phyloP scores from a whole-genome alignment of 331 rosid genomes.

The Ulmus americana region DNA sequence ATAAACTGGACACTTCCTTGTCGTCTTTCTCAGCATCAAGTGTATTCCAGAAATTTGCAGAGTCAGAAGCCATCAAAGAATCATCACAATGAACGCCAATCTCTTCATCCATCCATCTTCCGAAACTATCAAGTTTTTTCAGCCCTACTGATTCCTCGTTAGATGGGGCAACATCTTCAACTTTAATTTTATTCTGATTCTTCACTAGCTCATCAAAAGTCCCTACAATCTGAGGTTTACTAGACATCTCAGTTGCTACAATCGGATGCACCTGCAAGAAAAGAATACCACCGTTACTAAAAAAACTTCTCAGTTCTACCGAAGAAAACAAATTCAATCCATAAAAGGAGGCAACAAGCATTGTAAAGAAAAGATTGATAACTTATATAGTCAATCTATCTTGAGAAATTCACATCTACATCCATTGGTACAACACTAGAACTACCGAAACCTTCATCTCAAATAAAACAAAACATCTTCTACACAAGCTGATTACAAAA shows the following conservation, averaged over 20 bases:
- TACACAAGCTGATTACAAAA: not conserved
- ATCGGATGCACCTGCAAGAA: constrained; percentile 34
- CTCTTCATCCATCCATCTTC: constrained; percentile 79
- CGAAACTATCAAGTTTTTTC: constrained; percentile 67
- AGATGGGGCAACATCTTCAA: constrained; percentile 18
- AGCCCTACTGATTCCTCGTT: constrained; percentile 34
- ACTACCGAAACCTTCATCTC: not conserved
- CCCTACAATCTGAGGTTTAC: constrained; percentile 19
- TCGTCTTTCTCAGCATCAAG: constrained; percentile 50
- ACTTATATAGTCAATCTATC: not conserved
- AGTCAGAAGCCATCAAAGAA: constrained; percentile 68
- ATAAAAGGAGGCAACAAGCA: constrained; percentile 5
- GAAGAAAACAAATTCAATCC: constrained; percentile 16
- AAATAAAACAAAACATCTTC: not conserved
- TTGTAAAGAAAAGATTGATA: not conserved
- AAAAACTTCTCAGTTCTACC: constrained; percentile 5
- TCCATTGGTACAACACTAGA: too few relatives aligned
- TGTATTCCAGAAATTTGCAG: constrained; percentile 57
- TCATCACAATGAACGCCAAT: constrained; percentile 56
- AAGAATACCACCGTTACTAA: constrained; percentile 4
- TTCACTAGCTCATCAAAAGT: constrained; percentile 16
- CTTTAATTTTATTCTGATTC: constrained; percentile 26
- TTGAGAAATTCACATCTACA: not conserved
- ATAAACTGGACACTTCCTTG: constrained; percentile 62
- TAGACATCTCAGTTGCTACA: too few relatives aligned